Base-by-base conservation (phyloP, 2,329 filamentous ascomycete species). In the Dactylellina sp. region DNA sequence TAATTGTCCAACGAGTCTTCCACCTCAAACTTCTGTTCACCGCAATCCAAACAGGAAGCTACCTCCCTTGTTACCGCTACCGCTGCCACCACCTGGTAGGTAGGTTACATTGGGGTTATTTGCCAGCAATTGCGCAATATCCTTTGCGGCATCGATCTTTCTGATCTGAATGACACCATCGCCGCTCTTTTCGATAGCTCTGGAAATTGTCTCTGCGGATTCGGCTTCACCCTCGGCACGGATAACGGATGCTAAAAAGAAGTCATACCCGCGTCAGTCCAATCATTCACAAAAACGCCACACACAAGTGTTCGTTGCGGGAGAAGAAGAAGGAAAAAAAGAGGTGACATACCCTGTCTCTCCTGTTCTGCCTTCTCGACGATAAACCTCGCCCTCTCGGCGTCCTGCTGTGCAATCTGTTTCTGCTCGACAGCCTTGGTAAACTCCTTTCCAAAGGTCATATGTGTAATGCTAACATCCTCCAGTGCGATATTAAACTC, bases 401-500 rank as follows among this genome's bases (percentile, higher is more conserved):
- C 95, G 81, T 99, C 95, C 84, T 99, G 95, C 85, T 99, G 95
- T 64, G 95, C 95, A 82, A 99, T 99, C 86, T 99, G 95, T 89
- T 99, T 99, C 88, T 99, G 95, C 85, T 99, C 95, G 80, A 99
- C 95, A 77, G 95, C 95, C 83, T 92, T 91, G 75, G 95, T 99
- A 86, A 99, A 99, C 84, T 99, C 95, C 83, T 94, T 94, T 79
- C 95, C 95, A 81, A 99, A 99, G 60, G 95, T 99, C 95, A 99
- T 99, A 87, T 99, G 95, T 75, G 95, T 99, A 83, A 99, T 99
- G 81, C 92, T 96, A 74, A 99, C 95, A 81, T 99, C 95, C 84
- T 99, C 95, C 61, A 99, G 91, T 25, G 93, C 92, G 81, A 99
- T 99, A 86, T 99, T 97, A 89, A 99, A 99, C 83, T 99, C 95